Conservation (phyloP, 345 rosid genomes). For the Linum tenue region DNA sequence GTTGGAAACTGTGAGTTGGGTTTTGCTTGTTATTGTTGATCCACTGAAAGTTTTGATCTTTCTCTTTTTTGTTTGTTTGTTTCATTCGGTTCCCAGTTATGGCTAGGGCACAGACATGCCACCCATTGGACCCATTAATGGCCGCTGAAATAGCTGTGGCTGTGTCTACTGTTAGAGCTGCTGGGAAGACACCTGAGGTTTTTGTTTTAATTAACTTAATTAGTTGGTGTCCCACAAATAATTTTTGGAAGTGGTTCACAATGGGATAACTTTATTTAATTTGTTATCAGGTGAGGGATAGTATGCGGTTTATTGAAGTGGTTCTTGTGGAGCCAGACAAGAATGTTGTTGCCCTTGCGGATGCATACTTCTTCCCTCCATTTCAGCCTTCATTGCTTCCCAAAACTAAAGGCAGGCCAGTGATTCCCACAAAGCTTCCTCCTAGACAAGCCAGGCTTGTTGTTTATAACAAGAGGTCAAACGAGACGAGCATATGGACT, state of each 20-base stretch:
- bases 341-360: slow-evolving; percentile 73
- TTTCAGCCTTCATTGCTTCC: slow-evolving; percentile 85
- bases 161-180: slow-evolving; percentile 84
- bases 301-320: slow-evolving; percentile 86
- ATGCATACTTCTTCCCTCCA: slow-evolving; percentile 92
- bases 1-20: not conserved
- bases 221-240: not conserved
- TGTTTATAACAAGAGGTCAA: slow-evolving; percentile 73
- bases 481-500: slow-evolving; percentile 74
- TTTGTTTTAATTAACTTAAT: not conserved
- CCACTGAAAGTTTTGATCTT: not conserved
- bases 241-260: slow-evolving; percentile 1
- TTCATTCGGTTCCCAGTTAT: slow-evolving; percentile 28
- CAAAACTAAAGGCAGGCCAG: slow-evolving; percentile 66
- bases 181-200: slow-evolving; percentile 90
- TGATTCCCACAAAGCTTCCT: slow-evolving; percentile 81
- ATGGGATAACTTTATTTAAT: slow-evolving; percentile 11
- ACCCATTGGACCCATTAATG: slow-evolving; percentile 80
- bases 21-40: not conserved
- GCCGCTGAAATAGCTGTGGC: slow-evolving; percentile 87
- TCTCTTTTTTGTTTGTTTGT: not conserved
- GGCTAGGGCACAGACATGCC: slow-evolving; percentile 70
- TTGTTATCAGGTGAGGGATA: slow-evolving; percentile 60
- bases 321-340: slow-evolving; percentile 74
- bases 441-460: slow-evolving; percentile 75